These are phyloP conservation scores for Trametes gibbosa DNA, from an alignment of 768 basidiomycete species.

Conservation along the genomic window DNA sequence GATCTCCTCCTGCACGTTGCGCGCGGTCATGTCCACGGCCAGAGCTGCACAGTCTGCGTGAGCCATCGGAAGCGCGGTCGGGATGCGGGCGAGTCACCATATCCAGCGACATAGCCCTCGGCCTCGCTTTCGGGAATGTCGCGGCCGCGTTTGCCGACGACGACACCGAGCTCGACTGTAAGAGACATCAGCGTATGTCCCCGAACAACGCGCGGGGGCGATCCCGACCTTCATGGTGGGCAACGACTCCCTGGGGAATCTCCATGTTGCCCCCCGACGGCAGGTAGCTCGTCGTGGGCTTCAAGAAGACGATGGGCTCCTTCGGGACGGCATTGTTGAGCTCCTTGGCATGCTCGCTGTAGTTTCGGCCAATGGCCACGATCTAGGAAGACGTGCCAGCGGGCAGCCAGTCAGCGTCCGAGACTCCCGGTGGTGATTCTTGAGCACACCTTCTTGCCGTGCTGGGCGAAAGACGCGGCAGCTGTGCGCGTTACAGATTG, in stretches of 20 bases:
- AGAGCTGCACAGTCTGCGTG: constrained; percentile 52
- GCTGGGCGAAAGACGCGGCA: constrained; percentile 41
- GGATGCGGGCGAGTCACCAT: constrained; percentile 51
- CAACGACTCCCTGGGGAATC: constrained; percentile 78
- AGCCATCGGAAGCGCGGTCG: not conserved
- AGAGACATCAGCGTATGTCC: not conserved
- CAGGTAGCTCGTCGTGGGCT: constrained; percentile 91
- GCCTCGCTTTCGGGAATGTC: constrained; percentile 77
- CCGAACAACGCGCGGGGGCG: not conserved
- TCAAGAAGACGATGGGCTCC: constrained; percentile 98
- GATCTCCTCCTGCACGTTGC: constrained; percentile 91
- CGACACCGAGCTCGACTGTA: constrained; percentile 92
- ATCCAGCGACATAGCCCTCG: constrained; percentile 82
- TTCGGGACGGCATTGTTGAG: constrained; percentile 84
- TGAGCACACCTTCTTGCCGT: constrained; percentile 44
- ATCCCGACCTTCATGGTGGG: constrained; percentile 84
- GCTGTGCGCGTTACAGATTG: constrained; percentile 28
- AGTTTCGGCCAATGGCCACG: constrained; percentile 95
- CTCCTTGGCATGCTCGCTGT: constrained; percentile 88
- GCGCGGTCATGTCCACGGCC: constrained; percentile 94
- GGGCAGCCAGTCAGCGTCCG: too few relatives aligned
- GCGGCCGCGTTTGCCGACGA: constrained; percentile 85
- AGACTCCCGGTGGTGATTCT: not conserved
- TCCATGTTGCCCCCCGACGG: constrained; percentile 75
- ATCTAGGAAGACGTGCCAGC: constrained; percentile 48